Base-by-base conservation (phyloP, 306 rosid species). In the Sesbania bispinosa region DNA sequence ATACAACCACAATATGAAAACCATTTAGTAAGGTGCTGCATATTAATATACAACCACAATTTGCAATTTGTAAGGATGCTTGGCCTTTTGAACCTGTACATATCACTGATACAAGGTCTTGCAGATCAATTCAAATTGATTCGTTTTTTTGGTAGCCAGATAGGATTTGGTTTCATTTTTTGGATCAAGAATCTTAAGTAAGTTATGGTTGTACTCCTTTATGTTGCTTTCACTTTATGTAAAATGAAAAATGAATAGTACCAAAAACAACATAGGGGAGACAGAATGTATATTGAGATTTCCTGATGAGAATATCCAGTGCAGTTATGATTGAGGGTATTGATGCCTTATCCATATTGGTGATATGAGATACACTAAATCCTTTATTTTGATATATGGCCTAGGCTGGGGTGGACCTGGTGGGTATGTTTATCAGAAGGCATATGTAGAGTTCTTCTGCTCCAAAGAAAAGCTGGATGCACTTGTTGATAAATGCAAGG, bases 331-430 rank as follows among this genome's bases (percentile, higher is more conserved):
- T 35, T 47, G 61, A 21, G 47, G 21, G n/a, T 57, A 43, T 63
- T 45, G 24, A 21, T 45, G 26, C 14, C 54, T 77, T 8, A 50
- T 16, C 36, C 53, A 38, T 63, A 41, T 65, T 76, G 39, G 46
- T 71, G 35, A 20, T 23, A 41, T 18, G 46, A 32, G 62, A 58
- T 64, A 19, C 11, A 14, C 79, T 74, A 46, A 78, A 39, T 64
- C 26, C 48, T 48, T 58, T 57, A 38, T 70, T 74, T 59, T 59
- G n/a, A 65, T 62, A 41, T 20, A n/a, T 67, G 71, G 21, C 62
- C 10, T 88, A 91, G 99, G 99, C 60, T 94, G 99, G 97, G 97
- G 99, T 48, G 96, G 97, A 62, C 83, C 92, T 43, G 92, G 92
- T 62, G 99, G 99, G 14, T 87, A 87, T 75, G 95, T 94, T 67